A percentile compares a stretch with the other conserved stretches of the same genome.
phyloP scores from a whole-genome alignment of 108 stramenopile species.

The Skeletonema costatum region DNA sequence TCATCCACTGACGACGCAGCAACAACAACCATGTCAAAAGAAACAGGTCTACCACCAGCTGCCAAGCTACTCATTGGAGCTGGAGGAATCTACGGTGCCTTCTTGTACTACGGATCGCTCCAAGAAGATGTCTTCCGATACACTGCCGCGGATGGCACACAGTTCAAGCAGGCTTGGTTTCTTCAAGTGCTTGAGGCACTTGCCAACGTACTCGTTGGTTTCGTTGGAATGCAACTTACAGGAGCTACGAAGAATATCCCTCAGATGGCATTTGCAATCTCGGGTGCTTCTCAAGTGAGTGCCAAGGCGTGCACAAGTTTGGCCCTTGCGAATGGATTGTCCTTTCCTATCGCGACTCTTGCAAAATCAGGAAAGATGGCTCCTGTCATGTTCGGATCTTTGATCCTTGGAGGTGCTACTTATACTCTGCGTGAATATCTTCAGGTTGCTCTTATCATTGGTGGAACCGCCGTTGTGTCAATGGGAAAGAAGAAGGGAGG shows the following conservation, averaged over 20 bases:
- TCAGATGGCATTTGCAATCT: constrained; percentile 82
- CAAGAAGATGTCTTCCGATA: constrained; percentile 96
- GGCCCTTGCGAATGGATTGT: constrained; percentile 84
- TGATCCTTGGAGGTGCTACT: constrained; percentile 86
- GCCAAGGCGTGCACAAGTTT: constrained; percentile 93
- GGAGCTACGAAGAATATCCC: constrained; percentile 86
- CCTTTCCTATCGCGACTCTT: constrained; percentile 88
- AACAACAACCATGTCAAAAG: constrained; percentile 41
- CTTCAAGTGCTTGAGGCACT: constrained; percentile 91
- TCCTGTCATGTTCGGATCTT: constrained; percentile 90
- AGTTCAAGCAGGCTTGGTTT: constrained; percentile 92
- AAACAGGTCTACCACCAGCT: constrained; percentile 59
- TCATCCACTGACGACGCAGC: constrained; percentile 13
- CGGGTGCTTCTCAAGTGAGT: constrained; percentile 88
- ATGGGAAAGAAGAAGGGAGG: constrained; percentile 91
- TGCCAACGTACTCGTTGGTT: constrained; percentile 90
- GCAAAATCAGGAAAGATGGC: constrained; percentile 95
- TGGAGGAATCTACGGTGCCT: constrained; percentile 95
- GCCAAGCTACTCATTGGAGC: constrained; percentile 86
- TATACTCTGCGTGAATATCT: constrained; percentile 86
- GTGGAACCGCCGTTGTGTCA: constrained; percentile 88
- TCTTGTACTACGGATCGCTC: constrained; percentile 94
- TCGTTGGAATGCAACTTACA: constrained; percentile 79
- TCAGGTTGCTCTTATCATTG: constrained; percentile 90
- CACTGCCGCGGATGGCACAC: constrained; percentile 80